phyloP scores from a whole-genome alignment of 78 protist species.

The Monosiga brevicollis region DNA sequence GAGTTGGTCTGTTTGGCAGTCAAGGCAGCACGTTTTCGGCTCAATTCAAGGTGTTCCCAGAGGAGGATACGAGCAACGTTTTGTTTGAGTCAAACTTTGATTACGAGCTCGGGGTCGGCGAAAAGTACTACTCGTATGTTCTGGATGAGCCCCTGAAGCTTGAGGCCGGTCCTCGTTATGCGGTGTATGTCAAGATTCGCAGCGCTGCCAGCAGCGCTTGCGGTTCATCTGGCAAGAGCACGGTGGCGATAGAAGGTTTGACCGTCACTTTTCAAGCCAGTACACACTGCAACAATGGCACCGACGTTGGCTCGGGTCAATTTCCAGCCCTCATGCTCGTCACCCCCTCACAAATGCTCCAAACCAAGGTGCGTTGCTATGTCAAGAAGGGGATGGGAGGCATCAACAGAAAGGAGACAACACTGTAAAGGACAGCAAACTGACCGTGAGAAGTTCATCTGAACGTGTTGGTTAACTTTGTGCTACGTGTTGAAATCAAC shows the following conservation, averaged over 20 bases:
- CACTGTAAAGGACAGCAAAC: not conserved
- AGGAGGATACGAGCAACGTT: not conserved
- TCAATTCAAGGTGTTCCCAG: not conserved
- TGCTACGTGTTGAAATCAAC: not conserved
- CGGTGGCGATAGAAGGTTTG: not conserved
- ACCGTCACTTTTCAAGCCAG: not conserved
- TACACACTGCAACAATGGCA: not conserved
- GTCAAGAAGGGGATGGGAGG: not conserved
- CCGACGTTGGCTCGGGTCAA: not conserved
- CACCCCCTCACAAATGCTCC: not conserved
- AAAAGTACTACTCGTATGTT: not conserved
- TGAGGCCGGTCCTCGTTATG: not conserved
- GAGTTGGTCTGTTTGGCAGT: not conserved
- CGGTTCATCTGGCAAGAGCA: not conserved
- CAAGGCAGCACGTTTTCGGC: not conserved
- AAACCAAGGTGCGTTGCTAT: not conserved
- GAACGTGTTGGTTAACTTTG: not conserved
- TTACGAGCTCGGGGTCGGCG: not conserved
- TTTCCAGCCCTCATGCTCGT: not conserved
- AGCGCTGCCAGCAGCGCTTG: not conserved
- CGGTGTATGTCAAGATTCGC: not conserved
- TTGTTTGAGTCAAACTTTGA: not conserved
- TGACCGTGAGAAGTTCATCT: not conserved
- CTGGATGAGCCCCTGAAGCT: not conserved
- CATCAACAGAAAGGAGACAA: not conserved